Base-by-base conservation (phyloP, 106 monocot genomes). In the Dendrobium officinale region DNA sequence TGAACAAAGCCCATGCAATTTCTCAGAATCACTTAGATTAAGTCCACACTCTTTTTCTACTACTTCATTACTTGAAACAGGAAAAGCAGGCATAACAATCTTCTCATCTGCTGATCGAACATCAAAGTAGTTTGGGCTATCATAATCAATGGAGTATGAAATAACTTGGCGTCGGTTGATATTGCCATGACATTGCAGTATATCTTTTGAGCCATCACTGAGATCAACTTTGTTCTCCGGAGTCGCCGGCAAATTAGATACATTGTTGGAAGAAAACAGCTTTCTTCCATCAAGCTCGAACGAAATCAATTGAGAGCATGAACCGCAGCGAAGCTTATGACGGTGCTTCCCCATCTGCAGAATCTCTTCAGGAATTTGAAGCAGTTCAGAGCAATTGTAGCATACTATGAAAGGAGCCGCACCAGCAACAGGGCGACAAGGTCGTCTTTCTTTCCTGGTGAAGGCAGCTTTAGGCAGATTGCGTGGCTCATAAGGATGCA, bases 361-460 rank as follows among this genome's bases (percentile, higher is more conserved):
- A 80, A 84, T 78, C 24, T 79, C 81, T 42, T 83, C 83, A 70
- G 95, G 91, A 72, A 99, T 77, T 18, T 95, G 88, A 58, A 95
- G 78, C 81, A 95, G 80, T 82, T 99, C 89, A 79, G 76, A 88
- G 73, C 99, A 99, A 77, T 90, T 91, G 72, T 72, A 85, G 79
- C 99, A 99, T 75, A 93, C 80, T 0, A 90, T 59, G 80, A 95
- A 99, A 55, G 99, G 99, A 9, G 99, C 89, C 64, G 88, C 99
- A 70, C 90, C 90, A 58, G 82, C 88, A 31, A 93, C 43, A 11
- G 95, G 93, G 80, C 78, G 87, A 72, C 88, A 95, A 84, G 84
- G 51, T 26, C 77, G 85, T 18, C 85, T 83, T 40, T 75, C 68
- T 51, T 82, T 91, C 64, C 77, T 92, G n/a, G 74, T 75, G 6